Conservation (phyloP, 2,329 filamentous ascomycete genomes). For the Ascochyta viciae-villosae region DNA sequence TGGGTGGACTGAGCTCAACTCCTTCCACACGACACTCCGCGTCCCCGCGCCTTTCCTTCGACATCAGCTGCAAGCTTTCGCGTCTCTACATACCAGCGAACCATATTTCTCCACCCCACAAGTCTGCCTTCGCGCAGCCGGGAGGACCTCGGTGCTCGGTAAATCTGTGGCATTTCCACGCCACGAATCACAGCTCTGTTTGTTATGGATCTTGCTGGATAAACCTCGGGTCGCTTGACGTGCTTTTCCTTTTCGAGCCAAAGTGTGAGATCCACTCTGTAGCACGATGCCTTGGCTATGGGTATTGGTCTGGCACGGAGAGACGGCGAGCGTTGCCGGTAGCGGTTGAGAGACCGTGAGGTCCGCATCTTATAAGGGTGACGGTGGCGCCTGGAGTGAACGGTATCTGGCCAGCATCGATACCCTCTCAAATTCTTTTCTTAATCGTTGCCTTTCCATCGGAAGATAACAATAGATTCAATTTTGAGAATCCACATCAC, state of each 20-base stretch:
- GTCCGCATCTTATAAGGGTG: conserved; percentile 3
- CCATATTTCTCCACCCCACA: neutral
- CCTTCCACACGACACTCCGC: neutral
- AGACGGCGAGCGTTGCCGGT: conserved; percentile 24
- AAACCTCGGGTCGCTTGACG: conserved; percentile 25
- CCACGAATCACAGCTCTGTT: conserved; percentile 10
- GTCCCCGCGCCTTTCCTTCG: neutral
- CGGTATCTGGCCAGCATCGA: neutral
- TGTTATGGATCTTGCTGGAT: neutral
- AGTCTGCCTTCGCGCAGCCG: neutral
- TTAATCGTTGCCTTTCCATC: neutral
- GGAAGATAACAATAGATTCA: neutral
- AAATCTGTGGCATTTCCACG: neutral
- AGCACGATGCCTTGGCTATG: neutral
- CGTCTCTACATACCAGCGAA: neutral
- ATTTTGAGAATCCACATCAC: neutral
- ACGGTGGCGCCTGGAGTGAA: neutral
- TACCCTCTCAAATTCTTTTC: neutral
- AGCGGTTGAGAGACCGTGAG: conserved; percentile 3
- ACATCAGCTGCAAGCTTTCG: neutral
- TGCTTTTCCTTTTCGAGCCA: conserved; percentile 12
- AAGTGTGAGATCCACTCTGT: conserved; percentile 22
- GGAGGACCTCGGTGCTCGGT: neutral
- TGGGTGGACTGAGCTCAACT: neutral
- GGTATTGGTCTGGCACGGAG: conserved; percentile 14